phyloP scores from a whole-genome alignment of 2,329 filamentous ascomycete species.

The Fusarium ramigenum region DNA sequence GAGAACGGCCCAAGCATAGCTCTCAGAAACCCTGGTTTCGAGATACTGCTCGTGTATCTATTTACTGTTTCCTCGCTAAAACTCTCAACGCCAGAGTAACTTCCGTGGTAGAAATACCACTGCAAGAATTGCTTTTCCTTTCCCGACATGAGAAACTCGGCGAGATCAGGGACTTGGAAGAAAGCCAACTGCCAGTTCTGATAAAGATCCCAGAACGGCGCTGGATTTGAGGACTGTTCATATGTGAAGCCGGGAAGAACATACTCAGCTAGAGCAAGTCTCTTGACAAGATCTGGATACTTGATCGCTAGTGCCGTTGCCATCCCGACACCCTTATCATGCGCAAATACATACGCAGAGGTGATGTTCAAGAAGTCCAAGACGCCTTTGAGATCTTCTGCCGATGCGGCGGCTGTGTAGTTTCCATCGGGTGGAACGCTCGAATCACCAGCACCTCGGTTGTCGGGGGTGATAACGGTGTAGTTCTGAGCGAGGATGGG shows the following conservation, averaged over 20 bases:
- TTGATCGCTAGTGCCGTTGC: conserved; percentile 52
- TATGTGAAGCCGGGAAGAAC: conserved; percentile 54
- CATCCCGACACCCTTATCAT: conserved; percentile 57
- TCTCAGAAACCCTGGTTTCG: conserved; percentile 55
- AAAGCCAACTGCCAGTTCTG: conserved; percentile 55
- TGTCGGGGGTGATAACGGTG: conserved; percentile 55
- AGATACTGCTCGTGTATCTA: conserved; percentile 51
- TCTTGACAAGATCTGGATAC: conserved; percentile 48
- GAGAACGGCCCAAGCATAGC: conserved; percentile 52
- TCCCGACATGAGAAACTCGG: conserved; percentile 56
- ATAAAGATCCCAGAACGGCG: conserved; percentile 52
- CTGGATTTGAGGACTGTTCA: conserved; percentile 43
- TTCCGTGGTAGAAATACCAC: conserved; percentile 58
- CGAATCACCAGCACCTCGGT: conserved; percentile 53
- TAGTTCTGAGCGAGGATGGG: conserved; percentile 54
- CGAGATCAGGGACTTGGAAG: conserved; percentile 57
- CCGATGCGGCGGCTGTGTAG: conserved; percentile 53
- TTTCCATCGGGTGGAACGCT: conserved; percentile 50
- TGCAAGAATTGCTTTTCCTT: conserved; percentile 54
- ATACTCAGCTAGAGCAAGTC: conserved; percentile 53
- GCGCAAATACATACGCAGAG: conserved; percentile 54
- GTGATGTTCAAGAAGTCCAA: conserved; percentile 55
- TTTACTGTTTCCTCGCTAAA: conserved; percentile 52
- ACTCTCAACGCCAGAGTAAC: conserved; percentile 51
- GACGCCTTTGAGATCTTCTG: conserved; percentile 50